Evolutionary conservation across 73 alveolate genomes (phyloP).

Genomic region (Stentor coeruleus): DNA sequence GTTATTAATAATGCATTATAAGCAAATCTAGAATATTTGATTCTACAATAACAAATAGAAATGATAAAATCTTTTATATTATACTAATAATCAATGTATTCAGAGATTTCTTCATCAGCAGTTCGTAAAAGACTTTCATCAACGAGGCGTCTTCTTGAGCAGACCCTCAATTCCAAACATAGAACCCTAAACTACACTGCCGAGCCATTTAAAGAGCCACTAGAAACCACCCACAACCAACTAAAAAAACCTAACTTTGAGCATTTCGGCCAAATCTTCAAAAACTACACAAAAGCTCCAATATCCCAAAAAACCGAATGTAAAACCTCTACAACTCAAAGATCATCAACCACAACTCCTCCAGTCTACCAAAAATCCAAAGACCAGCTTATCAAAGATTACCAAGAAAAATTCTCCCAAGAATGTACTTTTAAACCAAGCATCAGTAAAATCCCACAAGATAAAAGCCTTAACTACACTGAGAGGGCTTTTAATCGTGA

Average conservation of each 20-base stretch:
- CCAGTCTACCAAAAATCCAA: background rate
- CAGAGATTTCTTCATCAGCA: background rate
- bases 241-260: background rate
- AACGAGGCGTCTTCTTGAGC: background rate
- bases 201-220: background rate
- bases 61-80: too few relatives aligned
- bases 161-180: background rate
- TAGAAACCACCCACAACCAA: background rate
- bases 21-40: too few relatives aligned
- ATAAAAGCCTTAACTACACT: background rate
- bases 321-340: background rate
- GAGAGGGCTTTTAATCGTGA: background rate
- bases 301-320: background rate
- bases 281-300: background rate
- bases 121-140: background rate
- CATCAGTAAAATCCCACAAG: background rate
- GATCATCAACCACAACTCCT: background rate
- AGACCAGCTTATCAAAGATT: background rate
- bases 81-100: background rate
- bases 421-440: background rate
- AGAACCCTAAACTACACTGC: background rate
- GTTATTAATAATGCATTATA: too few relatives aligned
- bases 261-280: background rate
- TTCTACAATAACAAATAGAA: too few relatives aligned
- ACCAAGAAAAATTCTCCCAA: conserved; percentile 14